These are phyloP conservation scores for Cymbopogon citratus DNA, from an alignment of 176 grass and related monocot genomes.

Conservation along the genomic window DNA sequence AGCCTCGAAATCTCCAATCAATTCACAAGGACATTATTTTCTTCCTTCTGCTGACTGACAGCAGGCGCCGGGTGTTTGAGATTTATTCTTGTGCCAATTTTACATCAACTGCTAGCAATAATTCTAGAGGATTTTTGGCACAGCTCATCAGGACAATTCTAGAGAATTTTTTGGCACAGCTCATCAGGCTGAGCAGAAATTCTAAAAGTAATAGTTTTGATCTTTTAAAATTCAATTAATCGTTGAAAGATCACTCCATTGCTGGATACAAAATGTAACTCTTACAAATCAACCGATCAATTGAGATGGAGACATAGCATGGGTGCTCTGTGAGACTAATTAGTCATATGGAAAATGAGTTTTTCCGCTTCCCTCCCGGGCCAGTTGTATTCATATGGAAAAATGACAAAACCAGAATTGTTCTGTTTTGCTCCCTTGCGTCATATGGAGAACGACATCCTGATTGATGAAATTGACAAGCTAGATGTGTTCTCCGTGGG, in stretches of 20 bases:
- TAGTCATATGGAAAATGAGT: no score
- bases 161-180: no score
- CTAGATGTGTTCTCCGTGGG: background rate
- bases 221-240: background rate
- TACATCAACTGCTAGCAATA: no score
- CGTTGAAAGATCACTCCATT: background rate
- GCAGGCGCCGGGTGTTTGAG: background rate
- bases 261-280: background rate
- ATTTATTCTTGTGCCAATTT: no score
- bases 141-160: no score
- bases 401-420: background rate
- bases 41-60: background rate
- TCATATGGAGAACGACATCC: background rate
- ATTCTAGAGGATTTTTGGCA: no score
- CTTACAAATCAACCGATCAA: background rate
- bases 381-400: no score
- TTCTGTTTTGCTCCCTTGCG: background rate
- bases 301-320: background rate
- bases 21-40: background rate
- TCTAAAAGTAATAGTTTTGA: background rate
- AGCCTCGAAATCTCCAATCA: background rate
- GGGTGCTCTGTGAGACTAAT: background rate
- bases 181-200: background rate
- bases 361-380: no score
- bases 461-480: background rate